A percentile compares a stretch with the other conserved stretches of the same genome.
Conservation (phyloP, 441 rosid genomes). For the Pelargonium fulgidum region DNA sequence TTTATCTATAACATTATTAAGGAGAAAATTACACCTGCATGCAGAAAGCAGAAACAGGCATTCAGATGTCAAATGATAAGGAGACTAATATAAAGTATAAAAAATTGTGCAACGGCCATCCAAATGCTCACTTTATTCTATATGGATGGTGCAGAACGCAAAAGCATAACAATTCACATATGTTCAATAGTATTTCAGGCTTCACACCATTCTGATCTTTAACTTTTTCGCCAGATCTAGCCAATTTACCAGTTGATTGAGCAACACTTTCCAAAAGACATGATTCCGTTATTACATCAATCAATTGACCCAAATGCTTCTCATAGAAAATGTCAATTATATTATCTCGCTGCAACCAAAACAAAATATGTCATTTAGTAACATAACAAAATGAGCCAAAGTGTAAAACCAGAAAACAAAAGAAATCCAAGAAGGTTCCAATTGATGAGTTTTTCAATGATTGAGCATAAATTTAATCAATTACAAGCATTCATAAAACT, state of each 20-base stretch:
- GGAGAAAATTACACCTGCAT: conserved; percentile 91
- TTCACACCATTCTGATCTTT: conserved; percentile 42
- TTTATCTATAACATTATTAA: conserved; percentile 73
- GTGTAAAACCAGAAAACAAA: conserved; percentile 19
- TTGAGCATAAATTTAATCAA: conserved; percentile 18
- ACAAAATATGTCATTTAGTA: conserved; percentile 12
- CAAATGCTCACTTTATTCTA: conserved; percentile 67
- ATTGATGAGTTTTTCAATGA: conserved; percentile 17
- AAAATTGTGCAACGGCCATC: conserved; percentile 18
- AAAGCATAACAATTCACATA: conserved; percentile 94
- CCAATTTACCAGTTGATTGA: conserved; percentile 39
- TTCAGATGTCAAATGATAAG: neutral
- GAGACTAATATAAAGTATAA: conserved; percentile 7
- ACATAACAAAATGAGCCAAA: conserved; percentile 18
- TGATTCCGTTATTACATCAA: conserved; percentile 79
- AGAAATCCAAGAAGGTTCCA: conserved; percentile 17
- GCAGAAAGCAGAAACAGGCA: conserved; percentile 23
- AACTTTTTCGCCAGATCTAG: conserved; percentile 36
- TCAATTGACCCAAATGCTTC: conserved; percentile 82
- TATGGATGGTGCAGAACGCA: conserved; percentile 93
- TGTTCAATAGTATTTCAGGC: conserved; percentile 85
- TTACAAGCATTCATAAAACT: conserved; percentile 17
- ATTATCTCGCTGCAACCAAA: conserved; percentile 68
- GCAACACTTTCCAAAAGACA: conserved; percentile 43
- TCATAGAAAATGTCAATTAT: conserved; percentile 91